A percentile compares a stretch with the other conserved stretches of the same genome.
Evolutionary conservation across 2,329 filamentous ascomycete genomes (phyloP).

Genomic region (Colletotrichum abscissum): DNA sequence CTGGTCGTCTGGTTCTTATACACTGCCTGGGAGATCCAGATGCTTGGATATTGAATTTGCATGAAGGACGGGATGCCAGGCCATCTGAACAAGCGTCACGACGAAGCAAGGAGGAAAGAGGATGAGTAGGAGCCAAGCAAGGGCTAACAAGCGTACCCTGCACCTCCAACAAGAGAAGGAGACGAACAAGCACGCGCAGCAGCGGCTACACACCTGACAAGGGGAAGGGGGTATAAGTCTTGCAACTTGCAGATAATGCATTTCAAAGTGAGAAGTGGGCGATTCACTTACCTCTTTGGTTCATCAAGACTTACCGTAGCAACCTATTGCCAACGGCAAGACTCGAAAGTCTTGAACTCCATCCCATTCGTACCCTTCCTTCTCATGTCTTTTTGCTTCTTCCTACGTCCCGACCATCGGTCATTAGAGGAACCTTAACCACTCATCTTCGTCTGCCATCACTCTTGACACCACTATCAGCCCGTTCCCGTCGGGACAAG

Average conservation of each 20-base stretch:
- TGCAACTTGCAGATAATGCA: conserved; percentile 4
- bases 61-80: not conserved
- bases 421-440: not conserved
- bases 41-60: not conserved
- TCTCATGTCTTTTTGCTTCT: not conserved
- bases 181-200: conserved; percentile 7
- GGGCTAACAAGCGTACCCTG: conserved; percentile 1
- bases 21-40: not conserved
- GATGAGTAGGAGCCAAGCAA: not conserved
- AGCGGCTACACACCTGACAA: conserved; percentile 1
- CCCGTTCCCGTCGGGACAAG: not conserved
- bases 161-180: conserved; percentile 1
- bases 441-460: not conserved
- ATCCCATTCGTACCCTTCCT: not conserved
- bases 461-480: not conserved
- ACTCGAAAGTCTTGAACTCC: not conserved
- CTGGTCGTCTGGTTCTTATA: conserved; percentile 1
- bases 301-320: not conserved
- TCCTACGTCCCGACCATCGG: not conserved
- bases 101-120: conserved; percentile 14
- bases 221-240: not conserved
- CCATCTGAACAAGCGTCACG: not conserved
- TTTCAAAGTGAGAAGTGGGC: not conserved
- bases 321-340: not conserved
- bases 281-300: conserved; percentile 18